Base-by-base conservation (phyloP, 2,329 filamentous ascomycete genomes). In the Colletotrichum tabaci region DNA sequence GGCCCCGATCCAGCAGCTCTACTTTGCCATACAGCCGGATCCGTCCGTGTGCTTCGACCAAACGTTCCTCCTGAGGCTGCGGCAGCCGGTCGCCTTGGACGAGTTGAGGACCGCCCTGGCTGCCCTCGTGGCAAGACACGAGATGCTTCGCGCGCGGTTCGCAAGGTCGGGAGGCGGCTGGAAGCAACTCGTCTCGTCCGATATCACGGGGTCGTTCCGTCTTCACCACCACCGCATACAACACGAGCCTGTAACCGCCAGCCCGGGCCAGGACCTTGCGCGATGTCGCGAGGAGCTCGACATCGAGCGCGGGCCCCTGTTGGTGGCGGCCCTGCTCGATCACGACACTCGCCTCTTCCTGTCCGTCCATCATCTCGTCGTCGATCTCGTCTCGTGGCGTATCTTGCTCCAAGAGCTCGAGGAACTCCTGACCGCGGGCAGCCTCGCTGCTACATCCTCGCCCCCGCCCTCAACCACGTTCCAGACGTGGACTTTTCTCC, bases 351-450 rank as follows among this genome's bases (percentile, higher is more conserved):
- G 74, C 1, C 56, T 82, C 0, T 80, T 79, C 9, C 60, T 84
- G 7, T 74, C 77, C 7, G 79, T 77, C 1, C 82, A 83, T 15
- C 82, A 84, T 62, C 74, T 83, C 0, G 77, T 82, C 2, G 78
- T 86, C 18, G 84, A 86, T 66, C 74, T 86, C 4, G 83, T 86
- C 2, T 84, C 83, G 0, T 87, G 85, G 85, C 77, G 82, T 4
- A 78, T 84, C 2, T 76, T 86, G 3, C 74, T 85, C 0, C 79
- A 83, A 44, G 84, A 87, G 55, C 75, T 87, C 0, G 84, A 86
- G 18, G 44, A 46, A 18, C 44, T 46, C 44, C 44, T 46, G 16
- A 46, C 44, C 15, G 44, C 18, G 1, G 44, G 44, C 44, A 46
- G 15, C 44, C 13, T 46, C 8, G 18, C 44, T 18, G 44, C 44